A percentile compares a stretch with the other conserved stretches of the same genome.
These are phyloP conservation scores for Penicillium corylophilum DNA, from an alignment of 2,329 filamentous ascomycete species.

Conservation along the genomic window DNA sequence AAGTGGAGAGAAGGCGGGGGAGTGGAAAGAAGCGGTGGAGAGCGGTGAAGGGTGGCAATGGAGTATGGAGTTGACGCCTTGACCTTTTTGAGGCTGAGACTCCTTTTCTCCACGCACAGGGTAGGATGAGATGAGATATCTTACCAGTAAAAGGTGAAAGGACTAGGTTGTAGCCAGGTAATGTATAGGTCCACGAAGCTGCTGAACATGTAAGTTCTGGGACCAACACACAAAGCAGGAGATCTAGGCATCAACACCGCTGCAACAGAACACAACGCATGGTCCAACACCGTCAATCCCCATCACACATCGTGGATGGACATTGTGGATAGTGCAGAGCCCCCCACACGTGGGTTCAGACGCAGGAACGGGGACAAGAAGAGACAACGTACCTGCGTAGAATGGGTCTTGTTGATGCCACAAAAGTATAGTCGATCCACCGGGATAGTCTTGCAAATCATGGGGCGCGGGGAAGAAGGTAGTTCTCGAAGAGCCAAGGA, in stretches of 20 bases:
- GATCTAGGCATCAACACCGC: not conserved
- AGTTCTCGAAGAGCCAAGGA: conserved; percentile 15
- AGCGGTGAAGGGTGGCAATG: conserved; percentile 15
- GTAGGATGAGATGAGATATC: not conserved
- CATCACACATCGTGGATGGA: too few species aligned
- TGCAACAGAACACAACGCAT: not conserved
- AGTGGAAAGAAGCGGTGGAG: conserved; percentile 21
- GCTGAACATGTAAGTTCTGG: not conserved
- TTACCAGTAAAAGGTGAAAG: not conserved
- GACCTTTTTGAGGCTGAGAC: not conserved
- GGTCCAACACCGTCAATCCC: not conserved
- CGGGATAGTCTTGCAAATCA: conserved; percentile 17
- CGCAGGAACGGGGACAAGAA: conserved; percentile 11
- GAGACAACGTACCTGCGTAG: conserved; percentile 18
- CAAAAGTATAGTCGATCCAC: conserved; percentile 15
- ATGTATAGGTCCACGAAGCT: not conserved
- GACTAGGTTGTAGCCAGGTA: not conserved
- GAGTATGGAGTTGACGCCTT: not conserved
- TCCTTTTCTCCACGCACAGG: not conserved
- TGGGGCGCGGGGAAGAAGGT: conserved; percentile 10
- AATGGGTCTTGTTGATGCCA: conserved; percentile 10
- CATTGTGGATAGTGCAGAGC: conserved; percentile 9
- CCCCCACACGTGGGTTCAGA: conserved; percentile 16
- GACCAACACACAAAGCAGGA: not conserved
- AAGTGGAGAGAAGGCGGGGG: conserved; percentile 14